Percentiles rank a stretch among this genome's conserved stretches.
These are phyloP conservation scores for Hypoxylon rubiginosum DNA, from an alignment of 2,329 filamentous ascomycete genomes.

Conservation along the genomic window DNA sequence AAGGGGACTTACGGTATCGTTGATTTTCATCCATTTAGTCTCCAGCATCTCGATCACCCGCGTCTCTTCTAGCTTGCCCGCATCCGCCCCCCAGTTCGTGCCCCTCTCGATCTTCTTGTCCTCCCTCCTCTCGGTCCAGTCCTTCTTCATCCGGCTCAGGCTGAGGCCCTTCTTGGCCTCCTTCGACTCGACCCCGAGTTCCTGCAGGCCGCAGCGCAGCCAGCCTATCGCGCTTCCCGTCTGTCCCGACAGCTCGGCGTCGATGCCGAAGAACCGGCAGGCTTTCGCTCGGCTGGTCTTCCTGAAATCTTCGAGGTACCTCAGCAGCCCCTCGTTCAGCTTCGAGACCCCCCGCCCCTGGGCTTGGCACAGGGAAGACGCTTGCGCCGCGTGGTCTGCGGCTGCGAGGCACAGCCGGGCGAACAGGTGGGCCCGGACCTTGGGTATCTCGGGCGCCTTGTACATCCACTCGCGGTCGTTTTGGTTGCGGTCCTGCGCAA, in stretches of 20 bases:
- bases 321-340: conserved; percentile 74
- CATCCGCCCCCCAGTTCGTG: conserved; percentile 82
- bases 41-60: conserved; percentile 89
- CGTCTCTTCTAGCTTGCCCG: conserved; percentile 85
- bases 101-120: conserved; percentile 83
- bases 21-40: conserved; percentile 90
- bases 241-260: conserved; percentile 85
- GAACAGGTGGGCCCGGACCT: conserved; percentile 89
- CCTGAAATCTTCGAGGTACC: conserved; percentile 82
- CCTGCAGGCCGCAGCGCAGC: conserved; percentile 81
- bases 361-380: conserved; percentile 65
- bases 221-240: conserved; percentile 89
- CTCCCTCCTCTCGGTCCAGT: conserved; percentile 80
- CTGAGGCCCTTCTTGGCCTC: conserved; percentile 65
- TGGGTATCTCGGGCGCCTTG: conserved; percentile 86
- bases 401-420: conserved; percentile 89
- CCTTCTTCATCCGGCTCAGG: conserved; percentile 71
- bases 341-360: conserved; percentile 59
- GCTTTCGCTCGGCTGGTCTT: conserved; percentile 84
- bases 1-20: conserved; percentile 80
- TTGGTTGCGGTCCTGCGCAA: conserved; percentile 84
- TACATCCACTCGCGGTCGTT: conserved; percentile 98
- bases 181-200: conserved; percentile 74
- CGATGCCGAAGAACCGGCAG: conserved; percentile 90
- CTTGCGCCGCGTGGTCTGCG: conserved; percentile 86